A percentile compares a stretch with the other conserved stretches of the same genome.
These are phyloP conservation scores for Mucor mucedo DNA, from an alignment of 371 early-diverging fungal species.

Conservation along the genomic window DNA sequence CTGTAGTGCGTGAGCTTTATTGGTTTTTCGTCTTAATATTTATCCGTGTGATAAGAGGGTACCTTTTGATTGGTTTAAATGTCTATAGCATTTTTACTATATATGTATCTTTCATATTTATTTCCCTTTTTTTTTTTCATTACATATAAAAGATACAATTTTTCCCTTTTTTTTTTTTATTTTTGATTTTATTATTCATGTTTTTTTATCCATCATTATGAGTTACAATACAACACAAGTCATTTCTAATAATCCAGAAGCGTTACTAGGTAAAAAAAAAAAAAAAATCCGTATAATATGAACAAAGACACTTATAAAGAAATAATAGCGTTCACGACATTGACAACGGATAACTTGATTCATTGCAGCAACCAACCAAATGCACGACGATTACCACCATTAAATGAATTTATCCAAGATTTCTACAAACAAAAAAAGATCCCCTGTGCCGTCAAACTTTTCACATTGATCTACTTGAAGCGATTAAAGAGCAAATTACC, in stretches of 20 bases:
- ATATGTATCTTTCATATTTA: not conserved
- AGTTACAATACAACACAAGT: conserved; percentile 23
- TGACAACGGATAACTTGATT: conserved; percentile 18
- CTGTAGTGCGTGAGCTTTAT: not conserved
- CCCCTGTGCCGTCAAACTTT: conserved; percentile 20
- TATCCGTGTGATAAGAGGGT: conserved; percentile 11
- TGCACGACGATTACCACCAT: conserved; percentile 15
- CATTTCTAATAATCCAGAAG: conserved; percentile 23
- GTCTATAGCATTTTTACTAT: conserved; percentile 20
- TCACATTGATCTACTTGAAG: conserved; percentile 65
- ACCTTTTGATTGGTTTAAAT: conserved; percentile 18
- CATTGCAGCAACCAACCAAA: conserved; percentile 14
- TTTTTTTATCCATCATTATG: not conserved
- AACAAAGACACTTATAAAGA: not conserved
- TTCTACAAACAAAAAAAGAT: conserved; percentile 11
- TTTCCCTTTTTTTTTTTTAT: conserved; percentile 7
- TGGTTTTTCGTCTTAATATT: not conserved
- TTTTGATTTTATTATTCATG: not conserved
- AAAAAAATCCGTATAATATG: not conserved
- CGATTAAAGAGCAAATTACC: conserved; percentile 63
- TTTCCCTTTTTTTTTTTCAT: conserved; percentile 11
- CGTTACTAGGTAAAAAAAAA: conserved; percentile 18
- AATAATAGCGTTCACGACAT: conserved; percentile 25
- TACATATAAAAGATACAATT: not conserved
- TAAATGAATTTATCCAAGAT: conserved; percentile 18